phyloP scores from a whole-genome alignment of 225 moss, liverwort and hornwort genomes.

The Straminergon stramineum region DNA sequence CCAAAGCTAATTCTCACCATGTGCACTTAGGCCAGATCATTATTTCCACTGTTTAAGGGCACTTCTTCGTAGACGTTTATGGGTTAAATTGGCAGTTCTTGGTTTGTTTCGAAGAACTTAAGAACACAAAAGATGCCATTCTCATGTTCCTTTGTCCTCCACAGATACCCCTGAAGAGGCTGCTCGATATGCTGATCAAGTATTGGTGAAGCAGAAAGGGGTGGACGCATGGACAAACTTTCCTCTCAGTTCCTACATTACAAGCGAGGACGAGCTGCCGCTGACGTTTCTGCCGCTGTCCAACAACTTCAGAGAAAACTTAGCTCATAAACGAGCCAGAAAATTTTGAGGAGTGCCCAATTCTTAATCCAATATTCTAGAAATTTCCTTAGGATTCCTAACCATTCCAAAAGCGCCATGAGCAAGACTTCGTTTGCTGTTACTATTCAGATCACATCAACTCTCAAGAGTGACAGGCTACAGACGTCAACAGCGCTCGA shows the following conservation, averaged over 20 bases:
- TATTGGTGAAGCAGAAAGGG: slow-evolving; percentile 15
- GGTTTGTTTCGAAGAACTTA: background rate
- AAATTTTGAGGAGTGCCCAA: background rate
- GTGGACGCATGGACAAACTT: slow-evolving; percentile 29
- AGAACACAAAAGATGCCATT: background rate
- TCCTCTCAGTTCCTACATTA: slow-evolving; percentile 20
- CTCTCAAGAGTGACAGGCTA: background rate
- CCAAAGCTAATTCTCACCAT: background rate
- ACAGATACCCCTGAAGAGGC: slow-evolving; percentile 30
- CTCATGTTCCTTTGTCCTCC: background rate
- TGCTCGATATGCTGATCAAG: slow-evolving; percentile 16
- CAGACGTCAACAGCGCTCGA: background rate
- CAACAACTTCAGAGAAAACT: slow-evolving; percentile 26
- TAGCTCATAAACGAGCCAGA: slow-evolving; percentile 7
- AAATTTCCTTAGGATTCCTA: background rate
- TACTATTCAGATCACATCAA: background rate
- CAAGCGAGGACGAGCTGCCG: slow-evolving; percentile 1
- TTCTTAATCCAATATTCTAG: background rate
- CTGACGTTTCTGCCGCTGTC: slow-evolving; percentile 18
- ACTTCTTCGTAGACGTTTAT: background rate
- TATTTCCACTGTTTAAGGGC: background rate
- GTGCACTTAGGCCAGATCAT: background rate
- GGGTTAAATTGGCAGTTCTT: background rate
- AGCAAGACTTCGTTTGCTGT: background rate
- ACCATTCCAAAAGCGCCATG: background rate